Evolutionary conservation across 176 grass and related monocot genomes (phyloP).

Genomic region (Carex parvula): DNA sequence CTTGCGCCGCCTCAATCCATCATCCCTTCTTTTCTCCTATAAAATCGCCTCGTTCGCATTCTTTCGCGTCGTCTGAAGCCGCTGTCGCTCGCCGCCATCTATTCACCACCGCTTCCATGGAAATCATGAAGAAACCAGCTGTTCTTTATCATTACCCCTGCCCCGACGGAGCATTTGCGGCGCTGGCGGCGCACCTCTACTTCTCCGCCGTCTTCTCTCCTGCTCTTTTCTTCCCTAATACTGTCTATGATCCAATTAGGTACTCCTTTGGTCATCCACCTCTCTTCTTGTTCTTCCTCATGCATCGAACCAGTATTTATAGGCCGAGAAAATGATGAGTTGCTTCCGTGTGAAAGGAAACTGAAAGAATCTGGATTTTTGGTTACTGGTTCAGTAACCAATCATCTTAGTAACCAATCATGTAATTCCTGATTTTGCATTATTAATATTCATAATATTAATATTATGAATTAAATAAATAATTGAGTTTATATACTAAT

Average conservation of each 20-base stretch:
- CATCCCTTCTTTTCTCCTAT: not conserved
- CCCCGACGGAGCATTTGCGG: slow-evolving; percentile 86
- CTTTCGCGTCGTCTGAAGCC: not conserved
- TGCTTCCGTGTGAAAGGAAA: not conserved
- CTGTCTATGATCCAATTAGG: slow-evolving; percentile 88
- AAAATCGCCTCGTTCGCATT: not conserved
- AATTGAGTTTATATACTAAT: too few relatives aligned
- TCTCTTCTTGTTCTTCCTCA: not conserved
- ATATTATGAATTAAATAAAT: too few relatives aligned
- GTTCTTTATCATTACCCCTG: slow-evolving; percentile 96
- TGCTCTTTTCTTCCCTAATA: slow-evolving; percentile 82
- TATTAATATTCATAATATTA: not conserved
- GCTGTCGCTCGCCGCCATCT: not conserved
- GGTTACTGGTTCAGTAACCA: not conserved
- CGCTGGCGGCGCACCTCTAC: slow-evolving; percentile 91
- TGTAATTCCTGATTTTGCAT: not conserved
- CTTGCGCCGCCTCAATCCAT: not conserved
- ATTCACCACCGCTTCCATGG: slow-evolving; percentile 30
- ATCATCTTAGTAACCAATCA: not conserved
- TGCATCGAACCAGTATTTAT: not conserved
- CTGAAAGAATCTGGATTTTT: not conserved
- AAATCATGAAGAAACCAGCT: slow-evolving; percentile 43
- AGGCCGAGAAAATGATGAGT: not conserved
- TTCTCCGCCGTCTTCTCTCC: slow-evolving; percentile 62
- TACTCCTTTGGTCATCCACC: slow-evolving; percentile 4